Percentiles rank a stretch among this genome's conserved stretches.
Evolutionary conservation across 2,329 filamentous ascomycete species (phyloP).

Genomic region (Colletotrichum higginsianum): DNA sequence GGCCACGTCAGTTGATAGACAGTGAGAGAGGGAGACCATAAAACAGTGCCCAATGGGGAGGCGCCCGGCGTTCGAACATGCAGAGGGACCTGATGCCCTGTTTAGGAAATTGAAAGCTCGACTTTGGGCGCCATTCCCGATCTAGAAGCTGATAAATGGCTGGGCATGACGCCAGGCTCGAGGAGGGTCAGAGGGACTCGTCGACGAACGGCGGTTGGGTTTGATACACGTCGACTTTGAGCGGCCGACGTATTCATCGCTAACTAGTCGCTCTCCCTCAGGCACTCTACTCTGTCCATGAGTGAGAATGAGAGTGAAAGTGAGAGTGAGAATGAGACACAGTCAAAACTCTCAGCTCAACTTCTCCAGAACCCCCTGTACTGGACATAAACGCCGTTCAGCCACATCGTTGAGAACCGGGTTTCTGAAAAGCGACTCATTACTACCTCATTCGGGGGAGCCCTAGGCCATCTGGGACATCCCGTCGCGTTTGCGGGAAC

Average conservation of each 20-base stretch:
- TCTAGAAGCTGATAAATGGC: not conserved
- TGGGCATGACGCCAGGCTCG: not conserved
- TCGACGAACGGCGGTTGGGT: not conserved
- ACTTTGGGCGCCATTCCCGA: not conserved
- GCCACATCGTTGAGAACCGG: not conserved
- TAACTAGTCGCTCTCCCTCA: not conserved
- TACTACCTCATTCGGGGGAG: not conserved
- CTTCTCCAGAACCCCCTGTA: too few relatives aligned
- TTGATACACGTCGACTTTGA: not conserved
- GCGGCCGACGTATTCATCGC: not conserved
- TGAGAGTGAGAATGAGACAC: not conserved
- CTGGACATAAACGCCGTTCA: not conserved
- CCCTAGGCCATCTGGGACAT: not conserved
- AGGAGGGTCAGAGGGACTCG: not conserved
- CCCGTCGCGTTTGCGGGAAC: not conserved
- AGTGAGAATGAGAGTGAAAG: too few relatives aligned
- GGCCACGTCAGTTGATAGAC: not conserved
- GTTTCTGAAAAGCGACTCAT: not conserved
- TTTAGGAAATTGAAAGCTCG: not conserved
- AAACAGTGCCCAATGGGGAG: slow-evolving; percentile 23
- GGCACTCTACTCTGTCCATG: not conserved
- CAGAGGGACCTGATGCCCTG: not conserved
- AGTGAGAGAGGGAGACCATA: not conserved
- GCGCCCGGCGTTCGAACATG: slow-evolving; percentile 29
- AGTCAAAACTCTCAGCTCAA: not conserved